A percentile compares a stretch with the other conserved stretches of the same genome.
These are phyloP conservation scores for Nepenthes gracilis DNA, from an alignment of 148 eudicot species.

Conservation along the genomic window DNA sequence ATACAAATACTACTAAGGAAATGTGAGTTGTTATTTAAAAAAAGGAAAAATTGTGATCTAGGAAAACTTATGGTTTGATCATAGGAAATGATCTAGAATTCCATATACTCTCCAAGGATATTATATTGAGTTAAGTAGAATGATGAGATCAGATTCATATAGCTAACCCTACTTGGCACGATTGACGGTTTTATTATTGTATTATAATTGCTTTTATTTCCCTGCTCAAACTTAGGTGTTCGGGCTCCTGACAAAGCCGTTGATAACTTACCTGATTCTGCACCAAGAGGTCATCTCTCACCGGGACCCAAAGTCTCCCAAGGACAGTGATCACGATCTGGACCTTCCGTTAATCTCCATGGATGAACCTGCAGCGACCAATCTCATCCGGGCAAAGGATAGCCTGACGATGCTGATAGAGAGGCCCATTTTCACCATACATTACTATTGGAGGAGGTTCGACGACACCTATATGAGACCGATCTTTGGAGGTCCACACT, in stretches of 20 bases:
- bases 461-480: slow-evolving; percentile 90
- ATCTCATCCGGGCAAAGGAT: slow-evolving; percentile 55
- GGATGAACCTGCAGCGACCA: slow-evolving; percentile 63
- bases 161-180: too few relatives aligned
- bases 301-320: slow-evolving; percentile 39
- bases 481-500: slow-evolving; percentile 52
- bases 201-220: too few relatives aligned
- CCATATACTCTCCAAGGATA: not conserved
- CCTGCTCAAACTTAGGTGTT: slow-evolving; percentile 40
- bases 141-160: too few relatives aligned
- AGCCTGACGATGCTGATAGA: slow-evolving; percentile 73
- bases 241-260: slow-evolving; percentile 84
- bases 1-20: too few relatives aligned
- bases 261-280: slow-evolving; percentile 53
- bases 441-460: slow-evolving; percentile 83
- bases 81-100: not conserved
- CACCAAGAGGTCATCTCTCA: slow-evolving; percentile 7
- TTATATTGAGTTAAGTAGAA: too few relatives aligned
- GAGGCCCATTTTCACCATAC: slow-evolving; percentile 80
- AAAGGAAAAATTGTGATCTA: not conserved
- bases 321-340: slow-evolving; percentile 31
- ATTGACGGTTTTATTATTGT: too few relatives aligned
- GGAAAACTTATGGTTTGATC: not conserved
- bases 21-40: too few relatives aligned
- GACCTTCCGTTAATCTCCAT: slow-evolving; percentile 68